Conservation (phyloP, 176 grass and related monocot species). For the Oryza brachyantha region DNA sequence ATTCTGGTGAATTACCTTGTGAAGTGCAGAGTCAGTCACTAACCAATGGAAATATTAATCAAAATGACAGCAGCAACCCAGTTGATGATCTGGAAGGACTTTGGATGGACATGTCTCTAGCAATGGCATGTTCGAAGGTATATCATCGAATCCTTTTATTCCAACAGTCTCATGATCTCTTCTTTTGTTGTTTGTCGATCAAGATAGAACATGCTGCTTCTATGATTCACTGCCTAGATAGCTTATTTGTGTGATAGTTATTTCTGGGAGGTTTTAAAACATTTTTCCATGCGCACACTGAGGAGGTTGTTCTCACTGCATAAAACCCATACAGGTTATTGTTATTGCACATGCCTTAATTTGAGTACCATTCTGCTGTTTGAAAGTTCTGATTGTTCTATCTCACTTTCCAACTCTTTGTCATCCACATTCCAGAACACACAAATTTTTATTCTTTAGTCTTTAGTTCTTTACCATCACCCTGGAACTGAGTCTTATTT, state of each 20-base stretch:
- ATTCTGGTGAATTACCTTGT: conserved; percentile 25
- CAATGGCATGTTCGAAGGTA: conserved; percentile 69
- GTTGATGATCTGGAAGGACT: conserved; percentile 55
- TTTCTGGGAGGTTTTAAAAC: background rate
- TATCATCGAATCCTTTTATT: background rate
- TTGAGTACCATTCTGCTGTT: conserved; percentile 1
- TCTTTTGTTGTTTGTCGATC: conserved; percentile 12
- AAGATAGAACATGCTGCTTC: background rate
- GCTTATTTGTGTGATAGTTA: background rate
- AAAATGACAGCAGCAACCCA: background rate
- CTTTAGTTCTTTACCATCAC: background rate
- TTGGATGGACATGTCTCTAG: conserved; percentile 67
- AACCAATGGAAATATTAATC: background rate
- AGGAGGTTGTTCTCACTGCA: background rate
- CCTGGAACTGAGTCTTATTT: background rate
- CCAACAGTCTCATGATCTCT: background rate
- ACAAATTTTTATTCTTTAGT: background rate
- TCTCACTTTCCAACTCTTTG: background rate
- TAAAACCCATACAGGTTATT: background rate
- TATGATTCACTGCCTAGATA: background rate
- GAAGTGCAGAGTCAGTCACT: conserved; percentile 25
- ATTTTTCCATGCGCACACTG: background rate
- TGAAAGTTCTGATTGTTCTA: background rate
- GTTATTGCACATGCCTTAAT: background rate
- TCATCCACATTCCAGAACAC: background rate